A percentile compares a stretch with the other conserved stretches of the same genome.
phyloP scores from a whole-genome alignment of 768 basidiomycete genomes.

The Mycena latifolia region DNA sequence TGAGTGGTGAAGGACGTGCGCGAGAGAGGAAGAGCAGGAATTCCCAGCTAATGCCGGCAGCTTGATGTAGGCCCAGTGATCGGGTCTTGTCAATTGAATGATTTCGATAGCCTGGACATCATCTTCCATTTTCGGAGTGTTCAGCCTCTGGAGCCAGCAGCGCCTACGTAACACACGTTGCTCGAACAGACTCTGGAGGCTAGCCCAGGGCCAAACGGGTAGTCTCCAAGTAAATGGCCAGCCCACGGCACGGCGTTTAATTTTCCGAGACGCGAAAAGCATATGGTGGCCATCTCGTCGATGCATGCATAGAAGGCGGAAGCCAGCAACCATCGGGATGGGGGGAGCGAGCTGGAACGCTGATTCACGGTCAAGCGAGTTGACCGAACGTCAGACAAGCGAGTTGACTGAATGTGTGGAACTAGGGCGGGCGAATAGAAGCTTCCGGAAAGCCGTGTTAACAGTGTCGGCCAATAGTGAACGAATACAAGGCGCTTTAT shows the following conservation, averaged over 20 bases:
- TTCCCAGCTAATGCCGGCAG: slow-evolving; percentile 7
- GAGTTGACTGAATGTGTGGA: slow-evolving; percentile 7
- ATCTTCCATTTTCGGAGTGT: slow-evolving; percentile 12
- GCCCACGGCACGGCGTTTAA: background rate
- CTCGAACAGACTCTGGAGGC: background rate
- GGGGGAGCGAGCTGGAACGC: background rate
- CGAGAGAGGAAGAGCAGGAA: background rate
- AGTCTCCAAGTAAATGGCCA: background rate
- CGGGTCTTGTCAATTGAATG: slow-evolving; percentile 28
- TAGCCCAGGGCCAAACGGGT: background rate
- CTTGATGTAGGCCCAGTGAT: slow-evolving; percentile 26
- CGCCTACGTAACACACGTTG: slow-evolving; percentile 6
- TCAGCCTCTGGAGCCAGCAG: background rate
- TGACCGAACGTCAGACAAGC: too few species aligned
- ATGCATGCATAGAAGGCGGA: background rate
- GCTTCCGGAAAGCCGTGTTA: background rate
- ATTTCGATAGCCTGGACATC: slow-evolving; percentile 7
- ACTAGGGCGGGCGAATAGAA: slow-evolving; percentile 23
- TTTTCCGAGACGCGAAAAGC: background rate
- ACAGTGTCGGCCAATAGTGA: background rate
- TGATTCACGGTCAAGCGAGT: slow-evolving; percentile 10
- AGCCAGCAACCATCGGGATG: slow-evolving; percentile 19
- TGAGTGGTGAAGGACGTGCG: background rate
- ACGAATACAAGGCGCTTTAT: background rate
- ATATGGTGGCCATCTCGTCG: background rate